Percentiles rank a stretch among this genome's conserved stretches.
Evolutionary conservation across 208 protist species (phyloP).

Genomic region (Acanthamoeba lenticulata): DNA sequence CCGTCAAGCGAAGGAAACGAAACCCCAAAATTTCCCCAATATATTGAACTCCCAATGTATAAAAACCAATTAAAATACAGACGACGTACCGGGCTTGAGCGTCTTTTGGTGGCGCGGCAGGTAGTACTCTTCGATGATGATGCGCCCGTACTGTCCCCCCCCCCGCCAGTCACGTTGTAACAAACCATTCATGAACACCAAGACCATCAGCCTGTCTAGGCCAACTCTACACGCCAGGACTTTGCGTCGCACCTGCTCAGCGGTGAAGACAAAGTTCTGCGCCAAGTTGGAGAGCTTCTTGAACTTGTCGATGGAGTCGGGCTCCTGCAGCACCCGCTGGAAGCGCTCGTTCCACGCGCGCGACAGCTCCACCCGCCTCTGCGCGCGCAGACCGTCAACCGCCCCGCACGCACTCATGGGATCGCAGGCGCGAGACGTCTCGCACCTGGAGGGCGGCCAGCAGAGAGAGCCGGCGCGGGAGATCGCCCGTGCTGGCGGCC

Average conservation of each 20-base stretch:
- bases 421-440: background rate
- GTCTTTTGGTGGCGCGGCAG: slow-evolving; percentile 39
- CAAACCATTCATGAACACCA: background rate
- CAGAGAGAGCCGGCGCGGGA: background rate
- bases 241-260: slow-evolving; percentile 4
- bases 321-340: slow-evolving; percentile 41
- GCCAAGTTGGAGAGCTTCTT: slow-evolving; percentile 59
- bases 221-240: no score
- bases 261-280: slow-evolving; percentile 59
- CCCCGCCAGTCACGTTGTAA: background rate
- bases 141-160: slow-evolving; percentile 18
- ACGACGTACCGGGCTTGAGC: background rate
- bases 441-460: background rate
- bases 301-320: slow-evolving; percentile 25
- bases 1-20: background rate
- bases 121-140: slow-evolving; percentile 64
- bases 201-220: no score
- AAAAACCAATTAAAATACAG: background rate
- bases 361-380: slow-evolving; percentile 29
- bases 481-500: background rate
- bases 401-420: background rate
- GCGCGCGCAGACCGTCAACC: background rate
- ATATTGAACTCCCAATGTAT: no score
- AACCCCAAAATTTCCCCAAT: no score
- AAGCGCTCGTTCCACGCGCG: slow-evolving; percentile 57